Evolutionary conservation across 768 basidiomycete species (phyloP), one percentile per base, ranked within the genome.

Genomic region (Serpula lacrymans): DNA sequence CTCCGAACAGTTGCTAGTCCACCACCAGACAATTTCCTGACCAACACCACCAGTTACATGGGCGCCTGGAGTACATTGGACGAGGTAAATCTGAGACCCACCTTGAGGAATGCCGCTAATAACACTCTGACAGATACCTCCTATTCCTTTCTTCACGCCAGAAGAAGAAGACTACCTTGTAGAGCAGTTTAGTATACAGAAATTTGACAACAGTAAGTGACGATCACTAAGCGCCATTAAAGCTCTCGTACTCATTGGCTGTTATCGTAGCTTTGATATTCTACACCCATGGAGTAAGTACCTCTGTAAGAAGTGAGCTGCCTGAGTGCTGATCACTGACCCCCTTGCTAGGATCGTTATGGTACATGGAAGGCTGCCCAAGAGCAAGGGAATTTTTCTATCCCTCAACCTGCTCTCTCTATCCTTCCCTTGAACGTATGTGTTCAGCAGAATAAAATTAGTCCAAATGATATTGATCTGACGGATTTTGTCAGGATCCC

Each of bases 101-200:
- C 7, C 11, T 30, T 30, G 4, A 11, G 39, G 14, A 21, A 21
- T 10, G 34, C 21, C 14, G 14, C 14, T 25, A 8, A 13, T 37
- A 16, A 33, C 14, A n/a, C 24, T 5, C 18, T 34, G 14, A 13
- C 34, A 84, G 78, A 78, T 85, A 25, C 73, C 78, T 2, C 70
- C 75, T 0, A 69, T 84, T 34, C 74, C 78, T 1, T 87, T 80
- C 59, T 72, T 87, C 31, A 70, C 72, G 0, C 30, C 51, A 0
- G 71, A 73, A 8, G 81, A 88, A 55, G 85, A 88, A 50, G 75
- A 82, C 49, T 87, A 86, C 51, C 76, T 84, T 43, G 72, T 85
- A 0, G 71, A 83, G 37, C 76, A 80, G 46, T 87, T 76, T 47
- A 52, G 53, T 28, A 62, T 63, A 8, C 79, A 78, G 47, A 77